Evolutionary conservation across 768 basidiomycete genomes (phyloP), one percentile per base, ranked within the genome.

Genomic region (Termitomyces sp.): DNA sequence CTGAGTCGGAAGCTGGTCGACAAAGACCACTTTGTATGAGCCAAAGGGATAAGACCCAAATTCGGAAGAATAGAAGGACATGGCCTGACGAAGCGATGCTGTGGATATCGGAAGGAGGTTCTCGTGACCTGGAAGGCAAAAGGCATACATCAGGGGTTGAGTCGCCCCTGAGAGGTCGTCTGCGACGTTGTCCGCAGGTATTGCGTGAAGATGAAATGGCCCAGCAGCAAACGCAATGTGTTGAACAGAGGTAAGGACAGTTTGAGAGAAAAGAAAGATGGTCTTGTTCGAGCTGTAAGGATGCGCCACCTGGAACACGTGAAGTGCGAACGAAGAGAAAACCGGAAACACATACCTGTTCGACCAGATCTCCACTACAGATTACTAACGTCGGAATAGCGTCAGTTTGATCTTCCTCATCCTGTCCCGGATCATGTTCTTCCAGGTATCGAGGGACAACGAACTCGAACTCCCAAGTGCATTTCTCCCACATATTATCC

Each of bases 401-500:
- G 52, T 84, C 86, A 9, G 71, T 72, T 51, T 86, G 87, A 36
- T 80, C 81, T 24, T 78, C 79, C 10, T 81, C 77, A 55, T 79
- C 74, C 38, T 68, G 74, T 54, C 51, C 68, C 59, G 60, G 33
- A 36, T 81, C 79, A 11, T 74, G 77, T 60, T 89, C 89, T 68
- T 92, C 87, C 14, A 92, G 74, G 66, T 85, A 87, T 62, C 87
- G 79, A 51, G 95, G 94, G 35, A 97, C 95, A 52, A 97, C 85
- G 70, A 97, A 92, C 71, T 98, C 93, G 57, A 98, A 89, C 66
- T 99, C 97, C 97, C 97, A 99, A 7, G 96, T 95, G 64, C 92
- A 97, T 65, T 92, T 88, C 71, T 97, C 95, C 92, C 94, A 96
- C 22, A 94, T 72, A 64, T 85, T 91, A 70, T 99, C 97, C 20